Conservation (phyloP, 352 stramenopile genomes). For the Phytophthora podocarpi region DNA sequence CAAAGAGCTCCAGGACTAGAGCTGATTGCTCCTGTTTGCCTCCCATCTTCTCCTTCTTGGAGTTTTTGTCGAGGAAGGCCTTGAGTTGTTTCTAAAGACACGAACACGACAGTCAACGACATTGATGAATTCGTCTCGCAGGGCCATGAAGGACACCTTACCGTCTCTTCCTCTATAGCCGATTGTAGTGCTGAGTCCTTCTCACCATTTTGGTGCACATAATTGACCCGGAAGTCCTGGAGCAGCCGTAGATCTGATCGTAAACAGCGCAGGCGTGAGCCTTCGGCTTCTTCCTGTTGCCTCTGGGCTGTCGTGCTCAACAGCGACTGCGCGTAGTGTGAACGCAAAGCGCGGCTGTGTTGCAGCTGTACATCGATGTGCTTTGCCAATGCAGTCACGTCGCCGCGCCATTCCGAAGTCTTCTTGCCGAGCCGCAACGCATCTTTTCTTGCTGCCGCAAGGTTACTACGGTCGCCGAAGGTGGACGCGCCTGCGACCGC, state of each 20-base stretch:
- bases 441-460: constrained; percentile 42
- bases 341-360: constrained; percentile 64
- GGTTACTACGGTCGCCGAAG: constrained; percentile 12
- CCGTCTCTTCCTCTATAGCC: constrained; percentile 45
- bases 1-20: constrained; percentile 65
- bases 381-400: constrained; percentile 71
- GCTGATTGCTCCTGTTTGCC: constrained; percentile 43
- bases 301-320: constrained; percentile 48
- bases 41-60: constrained; percentile 69
- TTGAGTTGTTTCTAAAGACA: constrained; percentile 51
- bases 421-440: constrained; percentile 56
- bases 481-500: constrained; percentile 32
- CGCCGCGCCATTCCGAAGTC: constrained; percentile 71
- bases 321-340: constrained; percentile 59
- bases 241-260: constrained; percentile 70
- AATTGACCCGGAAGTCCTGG: constrained; percentile 62
- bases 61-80: constrained; percentile 59
- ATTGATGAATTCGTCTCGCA: no score
- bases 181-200: constrained; percentile 21
- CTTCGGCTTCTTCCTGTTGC: constrained; percentile 54
- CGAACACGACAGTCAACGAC: background rate
- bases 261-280: constrained; percentile 52
- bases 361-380: constrained; percentile 80
- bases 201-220: constrained; percentile 30
- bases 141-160: no score